Evolutionary conservation across 495 filamentous ascomycete genomes (phyloP), one percentile per base, ranked within the genome.

Genomic region (Paragyromitra xinjiangensis): DNA sequence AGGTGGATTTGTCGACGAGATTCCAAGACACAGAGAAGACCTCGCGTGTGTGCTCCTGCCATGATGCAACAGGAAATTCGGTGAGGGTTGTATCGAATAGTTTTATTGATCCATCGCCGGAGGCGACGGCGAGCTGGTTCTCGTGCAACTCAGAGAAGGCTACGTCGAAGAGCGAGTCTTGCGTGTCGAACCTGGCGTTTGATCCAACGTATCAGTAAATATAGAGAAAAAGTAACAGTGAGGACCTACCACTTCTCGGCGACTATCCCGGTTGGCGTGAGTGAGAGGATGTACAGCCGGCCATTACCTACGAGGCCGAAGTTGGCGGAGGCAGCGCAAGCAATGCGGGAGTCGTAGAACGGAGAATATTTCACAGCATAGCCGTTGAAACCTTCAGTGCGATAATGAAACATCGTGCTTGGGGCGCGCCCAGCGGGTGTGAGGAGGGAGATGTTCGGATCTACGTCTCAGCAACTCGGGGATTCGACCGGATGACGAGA

Each of bases 301-400:
- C 95, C 95, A 86, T 99, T 99, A 69, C 95, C 95, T 5, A 98
- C 96, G 26, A 99, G 92, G 24, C 96, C 95, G 83, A 94, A 99
- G 85, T 99, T 97, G 55, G 94, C 90, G 7, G 93, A 90, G 5
- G 92, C 88, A 34, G 92, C 91, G 74, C 96, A 92, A 61, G 95
- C 96, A 29, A 99, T 88, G 44, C 94, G 91, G 64, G 92, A 94
- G 85, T 98, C 95, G 87, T 95, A 95, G 87, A 97, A 99, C 45
- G 95, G 94, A 24, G 95, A 98, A 87, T 97, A 99, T 84, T 97
- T 97, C 81, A 97, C 48, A n/a, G 48, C 48, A 19, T 51, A 51
- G 19, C 48, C 48, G 84, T 97, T 95, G 88, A 51, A 51, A 6
- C 48, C 48, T 78, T 92, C 88, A 26, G 95, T 98, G 78, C 92